These are phyloP conservation scores for Calonectria pteridis DNA, from an alignment of 2,329 filamentous ascomycete genomes.

Conservation along the genomic window DNA sequence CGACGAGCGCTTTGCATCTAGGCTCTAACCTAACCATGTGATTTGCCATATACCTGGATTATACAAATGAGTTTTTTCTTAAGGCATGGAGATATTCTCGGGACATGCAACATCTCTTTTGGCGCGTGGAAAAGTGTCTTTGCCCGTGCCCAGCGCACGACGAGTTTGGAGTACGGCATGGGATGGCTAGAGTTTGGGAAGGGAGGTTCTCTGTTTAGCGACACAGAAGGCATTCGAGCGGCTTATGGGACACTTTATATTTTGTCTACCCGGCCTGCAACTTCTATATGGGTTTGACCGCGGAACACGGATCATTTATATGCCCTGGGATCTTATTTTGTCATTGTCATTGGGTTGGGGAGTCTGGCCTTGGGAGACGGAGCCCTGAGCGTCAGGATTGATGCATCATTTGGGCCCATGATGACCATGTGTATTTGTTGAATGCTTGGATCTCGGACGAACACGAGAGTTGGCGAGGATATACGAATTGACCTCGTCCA, in stretches of 20 bases:
- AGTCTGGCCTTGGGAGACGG: slow-evolving; percentile 11
- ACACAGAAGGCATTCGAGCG: slow-evolving; percentile 11
- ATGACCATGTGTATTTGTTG: slow-evolving; percentile 19
- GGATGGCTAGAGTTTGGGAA: slow-evolving; percentile 27
- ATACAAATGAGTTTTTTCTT: slow-evolving; percentile 11
- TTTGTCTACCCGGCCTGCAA: background rate
- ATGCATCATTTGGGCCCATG: slow-evolving; percentile 10
- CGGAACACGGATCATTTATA: slow-evolving; percentile 17
- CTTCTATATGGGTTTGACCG: background rate
- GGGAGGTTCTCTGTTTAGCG: slow-evolving; percentile 21
- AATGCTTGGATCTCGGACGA: slow-evolving; percentile 3
- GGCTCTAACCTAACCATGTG: slow-evolving; percentile 2
- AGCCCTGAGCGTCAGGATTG: slow-evolving; percentile 3
- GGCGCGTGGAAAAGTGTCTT: slow-evolving; percentile 21
- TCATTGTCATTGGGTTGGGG: slow-evolving; percentile 5
- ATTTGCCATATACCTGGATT: slow-evolving; percentile 13
- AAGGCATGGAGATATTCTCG: slow-evolving; percentile 10
- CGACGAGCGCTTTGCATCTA: background rate
- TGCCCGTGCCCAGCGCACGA: slow-evolving; percentile 9
- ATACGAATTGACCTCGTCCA: slow-evolving; percentile 13
- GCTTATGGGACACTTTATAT: background rate
- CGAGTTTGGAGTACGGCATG: slow-evolving; percentile 30
- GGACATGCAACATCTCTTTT: slow-evolving; percentile 14
- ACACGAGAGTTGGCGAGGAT: background rate
- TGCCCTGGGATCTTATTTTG: slow-evolving; percentile 3